Evolutionary conservation across 306 rosid species (phyloP), one percentile per base, ranked within the genome.

Genomic region (Corylus avellana): DNA sequence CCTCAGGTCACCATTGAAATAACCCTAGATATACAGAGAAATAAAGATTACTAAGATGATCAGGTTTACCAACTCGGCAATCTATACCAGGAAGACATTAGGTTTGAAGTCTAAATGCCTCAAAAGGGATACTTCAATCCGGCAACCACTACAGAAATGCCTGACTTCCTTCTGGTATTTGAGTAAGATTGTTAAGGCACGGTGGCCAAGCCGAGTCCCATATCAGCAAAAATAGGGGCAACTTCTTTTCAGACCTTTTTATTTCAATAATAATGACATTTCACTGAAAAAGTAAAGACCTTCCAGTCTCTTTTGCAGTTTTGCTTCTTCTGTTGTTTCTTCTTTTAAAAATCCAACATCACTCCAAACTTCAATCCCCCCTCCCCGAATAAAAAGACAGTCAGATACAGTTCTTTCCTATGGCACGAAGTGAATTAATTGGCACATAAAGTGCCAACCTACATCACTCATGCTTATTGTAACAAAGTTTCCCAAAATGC

Each of bases 1-100:
- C 71, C 37, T 59, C 75, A 95, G 91, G 87, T 95, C 99, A 29
- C 98, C 99, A 67, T 87, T 86, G 83, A 89, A 91, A 77, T 84
- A 95, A 49, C 87, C 93, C 99, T 95, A 83, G 76, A 80, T 54
- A 77, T 49, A 18, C 49, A 9, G 37, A 79, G 77, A 84, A 80
- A 84, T 55, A 46, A 72, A 51, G 66, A 70, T 44, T 54, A 69
- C 47, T 68, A 73, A 18, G 16, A 27, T 37, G 27, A 74, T 72
- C 63, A 50, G 54, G 49, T 46, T 57, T 57, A 20, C 72, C 56
- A 44, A 61, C 46, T 54, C 42, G 27, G 27, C 29, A 42, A 9
- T 44, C 14, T 9, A 68, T 18, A 12, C 27, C 73, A 37, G 11
- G 27, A 44, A 83, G 72, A 11, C 11, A 51, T 14, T 42, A 37